phyloP scores from a whole-genome alignment of 2,329 filamentous ascomycete genomes.

The Clarireedia paspali region DNA sequence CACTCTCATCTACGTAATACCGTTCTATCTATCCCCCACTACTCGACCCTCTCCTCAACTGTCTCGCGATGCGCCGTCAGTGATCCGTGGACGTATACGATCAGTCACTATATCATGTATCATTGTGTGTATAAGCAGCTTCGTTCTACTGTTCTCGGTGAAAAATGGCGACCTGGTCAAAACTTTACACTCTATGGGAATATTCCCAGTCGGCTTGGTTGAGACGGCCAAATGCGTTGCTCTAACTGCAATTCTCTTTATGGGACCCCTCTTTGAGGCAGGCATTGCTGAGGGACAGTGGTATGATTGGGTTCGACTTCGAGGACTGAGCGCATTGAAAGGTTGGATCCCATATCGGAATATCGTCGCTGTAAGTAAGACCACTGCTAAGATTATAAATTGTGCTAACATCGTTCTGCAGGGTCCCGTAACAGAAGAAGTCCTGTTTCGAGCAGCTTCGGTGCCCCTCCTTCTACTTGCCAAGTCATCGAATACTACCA shows the following conservation, averaged over 20 bases:
- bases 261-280: conserved; percentile 75
- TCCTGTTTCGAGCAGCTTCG: conserved; percentile 84
- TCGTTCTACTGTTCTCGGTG: conserved; percentile 53
- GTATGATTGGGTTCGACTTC: conserved; percentile 53
- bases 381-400: not conserved
- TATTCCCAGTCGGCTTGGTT: conserved; percentile 64
- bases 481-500: conserved; percentile 39
- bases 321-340: conserved; percentile 50
- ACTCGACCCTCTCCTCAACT: conserved; percentile 74
- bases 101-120: conserved; percentile 71
- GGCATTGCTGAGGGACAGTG: conserved; percentile 66
- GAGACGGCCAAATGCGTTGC: conserved; percentile 59
- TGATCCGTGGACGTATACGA: conserved; percentile 79
- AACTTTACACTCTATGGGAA: conserved; percentile 64
- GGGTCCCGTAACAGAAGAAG: conserved; percentile 86
- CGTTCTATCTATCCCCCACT: conserved; percentile 75
- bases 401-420: not conserved
- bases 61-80: conserved; percentile 79
- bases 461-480: conserved; percentile 76
- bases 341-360: conserved; percentile 85
- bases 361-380: conserved; percentile 63
- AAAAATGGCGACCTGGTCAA: conserved; percentile 42
- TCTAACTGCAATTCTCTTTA: conserved; percentile 72
- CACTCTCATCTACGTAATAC: conserved; percentile 82
- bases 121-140: conserved; percentile 57